Conservation (phyloP, 2,329 filamentous ascomycete species). For the Hyphodiscus sp. region DNA sequence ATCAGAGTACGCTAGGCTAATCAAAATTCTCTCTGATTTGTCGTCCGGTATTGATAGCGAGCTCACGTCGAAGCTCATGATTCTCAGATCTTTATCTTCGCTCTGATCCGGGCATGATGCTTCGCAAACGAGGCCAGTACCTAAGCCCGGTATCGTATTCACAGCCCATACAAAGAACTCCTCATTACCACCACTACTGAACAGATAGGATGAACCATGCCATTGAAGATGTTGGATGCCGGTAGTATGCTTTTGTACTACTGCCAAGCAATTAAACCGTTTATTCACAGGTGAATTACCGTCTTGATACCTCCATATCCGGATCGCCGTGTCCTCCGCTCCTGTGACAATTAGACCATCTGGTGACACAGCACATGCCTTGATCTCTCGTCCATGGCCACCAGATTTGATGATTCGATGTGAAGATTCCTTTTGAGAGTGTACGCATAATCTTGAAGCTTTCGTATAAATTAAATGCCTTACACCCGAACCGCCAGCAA, state of each 20-base stretch:
- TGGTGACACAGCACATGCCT: conserved; percentile 46
- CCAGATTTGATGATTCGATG: conserved; percentile 55
- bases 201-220: conserved; percentile 59
- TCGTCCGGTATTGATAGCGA: conserved; percentile 5
- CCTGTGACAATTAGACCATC: conserved; percentile 54
- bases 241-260: conserved; percentile 70
- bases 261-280: conserved; percentile 44
- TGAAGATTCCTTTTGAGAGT: conserved; percentile 33
- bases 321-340: conserved; percentile 67
- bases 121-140: conserved; percentile 52
- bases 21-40: conserved; percentile 37
- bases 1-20: conserved; percentile 77
- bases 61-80: conserved; percentile 68
- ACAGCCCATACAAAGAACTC: conserved; percentile 81
- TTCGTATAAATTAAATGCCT: conserved; percentile 70
- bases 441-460: conserved; percentile 45
- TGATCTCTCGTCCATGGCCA: conserved; percentile 83
- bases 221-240: conserved; percentile 70
- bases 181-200: conserved; percentile 82
- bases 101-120: conserved; percentile 46
- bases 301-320: conserved; percentile 54
- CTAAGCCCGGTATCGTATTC: conserved; percentile 43
- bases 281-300: conserved; percentile 4
- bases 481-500: conserved; percentile 24
- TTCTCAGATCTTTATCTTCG: conserved; percentile 60